Conservation (phyloP, 352 stramenopile genomes). For the Elongisporangium senticosum region DNA sequence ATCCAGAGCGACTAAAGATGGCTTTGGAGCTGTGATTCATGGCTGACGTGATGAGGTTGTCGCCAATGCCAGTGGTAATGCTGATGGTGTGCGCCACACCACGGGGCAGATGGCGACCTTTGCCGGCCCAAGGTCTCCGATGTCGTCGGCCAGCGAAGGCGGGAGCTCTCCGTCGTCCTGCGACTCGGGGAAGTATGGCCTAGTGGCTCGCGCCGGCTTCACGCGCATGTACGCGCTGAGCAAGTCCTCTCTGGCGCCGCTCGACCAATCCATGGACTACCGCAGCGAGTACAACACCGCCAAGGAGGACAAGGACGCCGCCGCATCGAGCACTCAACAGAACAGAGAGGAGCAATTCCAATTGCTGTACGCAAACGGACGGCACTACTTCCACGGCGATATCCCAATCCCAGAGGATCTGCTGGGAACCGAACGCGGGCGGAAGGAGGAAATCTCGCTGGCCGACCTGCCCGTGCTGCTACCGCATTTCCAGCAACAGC, state of each 20-base stretch:
- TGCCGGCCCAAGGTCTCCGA: too few species aligned
- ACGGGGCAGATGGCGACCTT: too few species aligned
- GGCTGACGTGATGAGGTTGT: too few species aligned
- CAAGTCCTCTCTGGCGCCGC: conserved; percentile 16
- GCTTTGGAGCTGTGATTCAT: too few species aligned
- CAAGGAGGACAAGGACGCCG: conserved; percentile 2
- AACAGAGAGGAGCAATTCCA: conserved; percentile 23
- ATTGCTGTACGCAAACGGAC: conserved; percentile 47
- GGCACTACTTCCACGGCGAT: conserved; percentile 50
- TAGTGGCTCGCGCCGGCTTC: conserved; percentile 46
- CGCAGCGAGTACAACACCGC: conserved; percentile 4
- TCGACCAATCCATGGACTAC: conserved; percentile 24
- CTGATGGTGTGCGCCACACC: too few species aligned
- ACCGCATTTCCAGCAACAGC: conserved; percentile 45
- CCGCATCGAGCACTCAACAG: conserved; percentile 9
- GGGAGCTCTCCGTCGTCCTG: conserved; percentile 25
- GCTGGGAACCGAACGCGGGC: conserved; percentile 5
- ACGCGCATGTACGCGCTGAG: conserved; percentile 62
- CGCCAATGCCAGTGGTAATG: too few species aligned
- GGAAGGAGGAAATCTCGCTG: conserved; percentile 18
- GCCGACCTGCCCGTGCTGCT: conserved; percentile 39
- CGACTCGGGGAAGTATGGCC: conserved; percentile 49
- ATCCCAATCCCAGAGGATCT: conserved; percentile 35
- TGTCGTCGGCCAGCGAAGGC: too few species aligned
- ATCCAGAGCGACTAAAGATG: too few species aligned